These are phyloP conservation scores for Cladophialophora psammophila DNA, from an alignment of 2,329 filamentous ascomycete genomes.

Conservation along the genomic window DNA sequence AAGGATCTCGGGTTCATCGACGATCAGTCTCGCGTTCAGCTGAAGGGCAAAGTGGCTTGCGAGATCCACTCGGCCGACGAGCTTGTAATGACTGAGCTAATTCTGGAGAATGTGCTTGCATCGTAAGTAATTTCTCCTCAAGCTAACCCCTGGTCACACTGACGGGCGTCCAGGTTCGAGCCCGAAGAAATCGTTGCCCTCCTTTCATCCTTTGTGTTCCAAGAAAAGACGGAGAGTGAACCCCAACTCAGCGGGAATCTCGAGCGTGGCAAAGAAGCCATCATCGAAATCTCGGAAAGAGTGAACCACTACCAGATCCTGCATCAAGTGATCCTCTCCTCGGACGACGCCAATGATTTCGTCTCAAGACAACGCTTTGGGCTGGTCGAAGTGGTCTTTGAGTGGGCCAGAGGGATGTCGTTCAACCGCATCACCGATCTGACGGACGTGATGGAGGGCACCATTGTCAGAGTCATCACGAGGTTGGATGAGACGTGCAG, in stretches of 20 bases:
- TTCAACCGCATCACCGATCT: slow-evolving; percentile 97
- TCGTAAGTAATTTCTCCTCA: slow-evolving; percentile 76
- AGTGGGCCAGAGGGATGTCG: slow-evolving; percentile 97
- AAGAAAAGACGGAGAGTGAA: slow-evolving; percentile 87
- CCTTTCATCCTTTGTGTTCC: slow-evolving; percentile 93
- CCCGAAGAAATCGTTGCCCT: slow-evolving; percentile 90
- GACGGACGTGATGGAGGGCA: slow-evolving; percentile 95
- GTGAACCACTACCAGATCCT: slow-evolving; percentile 88
- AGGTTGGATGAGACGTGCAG: slow-evolving; percentile 93
- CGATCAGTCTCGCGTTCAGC: slow-evolving; percentile 81
- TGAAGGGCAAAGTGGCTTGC: slow-evolving; percentile 98
- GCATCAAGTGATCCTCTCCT: slow-evolving; percentile 88
- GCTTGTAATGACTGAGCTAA: slow-evolving; percentile 91
- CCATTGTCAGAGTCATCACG: slow-evolving; percentile 94
- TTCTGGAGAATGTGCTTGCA: slow-evolving; percentile 94
- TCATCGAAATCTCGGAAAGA: slow-evolving; percentile 88
- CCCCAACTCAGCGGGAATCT: slow-evolving; percentile 83
- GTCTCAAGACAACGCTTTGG: slow-evolving; percentile 86
- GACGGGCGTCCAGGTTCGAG: slow-evolving; percentile 25
- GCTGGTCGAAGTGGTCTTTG: slow-evolving; percentile 95
- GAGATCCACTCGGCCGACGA: slow-evolving; percentile 98
- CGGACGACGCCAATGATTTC: slow-evolving; percentile 93
- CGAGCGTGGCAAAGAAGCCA: slow-evolving; percentile 81
- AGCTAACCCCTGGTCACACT: neutral
- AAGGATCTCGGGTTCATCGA: slow-evolving; percentile 94